Evolutionary conservation across 1,284 basidiomycete genomes (phyloP).

Genomic region (Malassezia psittaci): DNA sequence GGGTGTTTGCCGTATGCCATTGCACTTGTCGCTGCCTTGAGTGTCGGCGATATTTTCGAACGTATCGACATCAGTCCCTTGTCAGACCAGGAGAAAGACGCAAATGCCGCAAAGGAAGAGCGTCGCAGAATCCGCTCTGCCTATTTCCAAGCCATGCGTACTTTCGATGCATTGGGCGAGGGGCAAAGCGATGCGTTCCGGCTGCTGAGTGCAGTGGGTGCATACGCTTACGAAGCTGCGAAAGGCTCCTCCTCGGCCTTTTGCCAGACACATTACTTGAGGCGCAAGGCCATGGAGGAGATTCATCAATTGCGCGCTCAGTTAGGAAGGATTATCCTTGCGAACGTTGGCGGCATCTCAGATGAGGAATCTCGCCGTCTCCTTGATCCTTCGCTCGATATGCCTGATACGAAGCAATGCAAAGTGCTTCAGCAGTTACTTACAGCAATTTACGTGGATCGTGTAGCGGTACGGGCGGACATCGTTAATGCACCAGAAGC

Average conservation of each 20-base stretch:
- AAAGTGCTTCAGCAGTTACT: constrained; percentile 84
- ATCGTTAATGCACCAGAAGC: constrained; percentile 50
- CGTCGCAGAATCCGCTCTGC: constrained; percentile 61
- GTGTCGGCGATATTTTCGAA: constrained; percentile 91
- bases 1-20: constrained; percentile 85
- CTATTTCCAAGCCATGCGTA: constrained; percentile 51
- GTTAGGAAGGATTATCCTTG: constrained; percentile 49
- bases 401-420: constrained; percentile 54
- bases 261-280: constrained; percentile 80
- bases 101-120: constrained; percentile 51
- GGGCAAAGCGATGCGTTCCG: constrained; percentile 82
- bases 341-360: constrained; percentile 8
- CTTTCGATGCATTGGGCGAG: constrained; percentile 69
- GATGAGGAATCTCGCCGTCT: constrained; percentile 8
- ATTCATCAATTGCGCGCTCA: constrained; percentile 91
- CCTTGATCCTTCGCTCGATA: constrained; percentile 23
- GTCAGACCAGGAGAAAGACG: constrained; percentile 17
- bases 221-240: constrained; percentile 69
- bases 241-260: constrained; percentile 61
- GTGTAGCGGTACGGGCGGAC: constrained; percentile 85
- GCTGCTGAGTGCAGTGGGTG: constrained; percentile 80
- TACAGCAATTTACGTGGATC: constrained; percentile 84
- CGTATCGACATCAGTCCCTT: constrained; percentile 59
- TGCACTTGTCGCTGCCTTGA: constrained; percentile 78
- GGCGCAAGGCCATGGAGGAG: constrained; percentile 95